Evolutionary conservation across 179 eudicot genomes (phyloP), one percentile per base, ranked within the genome.

Genomic region (Silene coronaria): DNA sequence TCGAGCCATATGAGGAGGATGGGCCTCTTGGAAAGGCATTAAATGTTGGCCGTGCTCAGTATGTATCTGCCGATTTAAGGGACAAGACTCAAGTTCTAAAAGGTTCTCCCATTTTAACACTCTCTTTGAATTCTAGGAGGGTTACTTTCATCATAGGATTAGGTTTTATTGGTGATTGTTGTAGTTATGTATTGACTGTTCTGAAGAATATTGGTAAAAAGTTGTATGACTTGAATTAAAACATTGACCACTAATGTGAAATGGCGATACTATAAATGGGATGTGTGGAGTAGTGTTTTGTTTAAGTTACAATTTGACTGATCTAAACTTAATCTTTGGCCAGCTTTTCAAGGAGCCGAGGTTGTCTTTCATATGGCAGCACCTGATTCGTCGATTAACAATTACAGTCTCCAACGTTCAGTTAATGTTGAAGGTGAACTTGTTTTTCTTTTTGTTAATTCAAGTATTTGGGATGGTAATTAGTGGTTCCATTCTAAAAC

Each of bases 361-460:
- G 90, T 90, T 74, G 94, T 90, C 19, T 90, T 90, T 76, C 94
- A 90, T 78, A 90, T 90, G 94, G 94, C 94, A 14, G 90, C 94
- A 46, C 94, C 94, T 14, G 90, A 90, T 88, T 90, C 94, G 53
- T 91, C 98, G 42, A 91, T 93, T 62, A 93, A 93, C 76, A 93
- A 88, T 81, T 73, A 86, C 66, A 79, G 88, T 63, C 91, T 93
- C 51, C 98, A 93, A 46, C 74, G 83, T 75, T 85, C 98, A 6
- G 84, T 81, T 36, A 81, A 78, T 70, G 81, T 81, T 71, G 78
- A 71, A 75, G 85, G 87, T 84, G 67, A 74, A 19, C 26, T 38
- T 42, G 48, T 61, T 68, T 73, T 3, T 6, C n/a, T 60, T 0
- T 55, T 53, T 53, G 26, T 42, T 8, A 66, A 45, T 22, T 6